A percentile compares a stretch with the other conserved stretches of the same genome.
phyloP scores from a whole-genome alignment of 164 flowering plant genomes.

The Aristolochia californica region DNA sequence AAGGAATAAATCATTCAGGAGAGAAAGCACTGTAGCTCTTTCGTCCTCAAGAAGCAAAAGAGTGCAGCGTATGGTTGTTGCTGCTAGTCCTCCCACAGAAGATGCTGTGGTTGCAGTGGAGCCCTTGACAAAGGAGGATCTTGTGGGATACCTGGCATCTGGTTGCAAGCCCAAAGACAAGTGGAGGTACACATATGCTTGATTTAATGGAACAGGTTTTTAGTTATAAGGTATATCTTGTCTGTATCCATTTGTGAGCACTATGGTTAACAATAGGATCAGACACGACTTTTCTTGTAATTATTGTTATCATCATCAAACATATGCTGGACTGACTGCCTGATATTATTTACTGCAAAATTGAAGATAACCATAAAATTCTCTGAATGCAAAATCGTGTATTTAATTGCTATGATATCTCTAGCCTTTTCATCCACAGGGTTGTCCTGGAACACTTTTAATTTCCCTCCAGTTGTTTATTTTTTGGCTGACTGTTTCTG shows the following conservation, averaged over 20 bases:
- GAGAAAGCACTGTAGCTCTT: conserved; percentile 12
- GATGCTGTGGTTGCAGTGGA: conserved; percentile 69
- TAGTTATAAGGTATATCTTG: neutral
- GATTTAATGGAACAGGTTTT: neutral
- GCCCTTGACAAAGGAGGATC: conserved; percentile 90
- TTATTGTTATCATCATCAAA: no score
- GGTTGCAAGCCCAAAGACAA: conserved; percentile 97
- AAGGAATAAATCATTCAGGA: conserved; percentile 12
- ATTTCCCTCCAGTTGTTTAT: neutral
- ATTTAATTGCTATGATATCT: no score
- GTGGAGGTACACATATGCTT: conserved; percentile 54
- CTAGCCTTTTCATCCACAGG: neutral
- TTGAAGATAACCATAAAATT: no score
- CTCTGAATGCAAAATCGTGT: no score
- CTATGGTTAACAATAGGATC: no score
- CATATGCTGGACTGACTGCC: no score
- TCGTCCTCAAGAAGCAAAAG: conserved; percentile 24
- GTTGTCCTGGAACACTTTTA: neutral
- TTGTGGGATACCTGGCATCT: conserved; percentile 81
- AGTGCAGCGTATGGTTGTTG: conserved; percentile 39
- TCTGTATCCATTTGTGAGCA: no score
- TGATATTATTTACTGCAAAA: no score
- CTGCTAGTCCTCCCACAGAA: conserved; percentile 94
- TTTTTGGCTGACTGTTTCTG: neutral
- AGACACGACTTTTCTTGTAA: no score